phyloP scores from a whole-genome alignment of 2,329 filamentous ascomycete species.

The Aspergillus clavatus region DNA sequence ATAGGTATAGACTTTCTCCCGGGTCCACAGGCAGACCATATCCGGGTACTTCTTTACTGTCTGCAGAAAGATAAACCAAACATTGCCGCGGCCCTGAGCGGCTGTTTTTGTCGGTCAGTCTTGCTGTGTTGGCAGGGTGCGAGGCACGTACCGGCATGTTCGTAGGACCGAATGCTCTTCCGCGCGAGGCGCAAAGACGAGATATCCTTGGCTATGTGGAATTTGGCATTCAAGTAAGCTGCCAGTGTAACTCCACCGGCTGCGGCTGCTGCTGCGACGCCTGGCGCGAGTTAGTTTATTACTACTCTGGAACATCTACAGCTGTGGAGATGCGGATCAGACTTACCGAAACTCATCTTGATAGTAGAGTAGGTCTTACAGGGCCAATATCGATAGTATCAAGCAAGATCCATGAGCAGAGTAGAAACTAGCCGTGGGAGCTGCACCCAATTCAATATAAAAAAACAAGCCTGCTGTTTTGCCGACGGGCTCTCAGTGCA shows the following conservation, averaged over 20 bases:
- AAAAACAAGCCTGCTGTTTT: background rate
- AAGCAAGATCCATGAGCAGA: background rate
- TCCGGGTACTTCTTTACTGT: constrained; percentile 50
- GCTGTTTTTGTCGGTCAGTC: constrained; percentile 29
- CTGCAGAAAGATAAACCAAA: constrained; percentile 63
- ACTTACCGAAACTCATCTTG: background rate
- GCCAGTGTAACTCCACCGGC: constrained; percentile 26
- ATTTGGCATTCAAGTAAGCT: constrained; percentile 57
- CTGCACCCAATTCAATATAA: no score
- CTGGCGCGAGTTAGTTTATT: constrained; percentile 3
- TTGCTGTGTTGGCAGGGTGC: background rate
- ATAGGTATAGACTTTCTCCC: constrained; percentile 57
- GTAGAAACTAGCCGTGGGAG: no score
- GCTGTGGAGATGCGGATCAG: background rate
- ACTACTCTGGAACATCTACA: background rate
- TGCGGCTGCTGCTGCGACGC: constrained; percentile 23
- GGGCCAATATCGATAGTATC: background rate
- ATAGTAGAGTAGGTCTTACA: background rate
- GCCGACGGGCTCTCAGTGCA: background rate
- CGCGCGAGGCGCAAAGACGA: constrained; percentile 42
- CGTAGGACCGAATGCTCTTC: constrained; percentile 43
- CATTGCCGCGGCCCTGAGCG: constrained; percentile 50
- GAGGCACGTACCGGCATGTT: constrained; percentile 44
- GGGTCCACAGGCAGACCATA: constrained; percentile 63
- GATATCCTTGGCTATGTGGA: constrained; percentile 61